phyloP scores from a whole-genome alignment of 441 rosid species.

The Croton setiger region DNA sequence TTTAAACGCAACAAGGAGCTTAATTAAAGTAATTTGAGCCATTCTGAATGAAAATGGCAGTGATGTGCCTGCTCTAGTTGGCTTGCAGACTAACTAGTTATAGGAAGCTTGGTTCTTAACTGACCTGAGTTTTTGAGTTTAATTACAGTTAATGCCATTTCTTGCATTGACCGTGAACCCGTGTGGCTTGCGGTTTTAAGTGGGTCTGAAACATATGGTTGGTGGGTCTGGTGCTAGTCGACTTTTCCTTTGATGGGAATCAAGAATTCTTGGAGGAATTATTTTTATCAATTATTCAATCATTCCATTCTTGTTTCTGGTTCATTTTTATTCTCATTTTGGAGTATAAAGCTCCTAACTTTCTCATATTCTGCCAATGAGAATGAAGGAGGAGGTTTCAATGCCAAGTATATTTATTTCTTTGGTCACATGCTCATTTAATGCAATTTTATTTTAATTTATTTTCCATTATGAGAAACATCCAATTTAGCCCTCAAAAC shows the following conservation, averaged over 20 bases:
- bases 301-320: no score
- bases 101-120: background rate
- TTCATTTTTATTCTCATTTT: no score
- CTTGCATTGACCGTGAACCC: background rate
- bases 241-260: background rate
- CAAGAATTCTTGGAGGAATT: background rate
- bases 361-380: no score
- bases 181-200: background rate
- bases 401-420: no score
- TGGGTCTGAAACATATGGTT: background rate
- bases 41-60: conserved; percentile 14
- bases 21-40: background rate
- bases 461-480: background rate
- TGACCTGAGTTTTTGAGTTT: conserved; percentile 5
- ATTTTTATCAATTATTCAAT: no score
- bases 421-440: no score
- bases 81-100: background rate
- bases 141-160: conserved; percentile 7
- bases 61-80: background rate
- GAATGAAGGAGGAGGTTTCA: no score
- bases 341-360: no score
- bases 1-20: background rate
- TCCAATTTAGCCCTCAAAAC: background rate
- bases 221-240: background rate
- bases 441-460: no score